phyloP scores from a whole-genome alignment of 306 rosid genomes.

The Sicyos edulis region DNA sequence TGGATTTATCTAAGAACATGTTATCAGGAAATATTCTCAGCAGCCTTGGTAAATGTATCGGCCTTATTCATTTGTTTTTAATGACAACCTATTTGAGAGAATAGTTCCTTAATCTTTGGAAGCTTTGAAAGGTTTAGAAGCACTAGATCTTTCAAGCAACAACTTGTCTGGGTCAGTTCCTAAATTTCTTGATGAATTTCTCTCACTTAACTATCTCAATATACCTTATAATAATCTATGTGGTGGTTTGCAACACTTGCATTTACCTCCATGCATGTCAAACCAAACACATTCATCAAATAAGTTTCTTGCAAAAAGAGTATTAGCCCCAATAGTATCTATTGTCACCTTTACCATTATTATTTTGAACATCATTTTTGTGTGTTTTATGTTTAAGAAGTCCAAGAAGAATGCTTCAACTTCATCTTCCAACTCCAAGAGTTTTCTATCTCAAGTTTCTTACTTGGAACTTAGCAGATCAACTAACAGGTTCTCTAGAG shows the following conservation, averaged over 20 bases:
- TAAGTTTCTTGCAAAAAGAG: constrained; percentile 20
- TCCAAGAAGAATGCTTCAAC: constrained; percentile 8
- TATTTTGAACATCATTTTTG: neutral
- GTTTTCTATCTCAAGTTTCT: neutral
- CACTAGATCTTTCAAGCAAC: constrained; percentile 25
- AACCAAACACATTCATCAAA: neutral
- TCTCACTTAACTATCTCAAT: too few species aligned
- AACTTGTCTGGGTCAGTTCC: too few species aligned
- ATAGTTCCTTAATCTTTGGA: constrained; percentile 22
- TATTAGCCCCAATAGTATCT: neutral
- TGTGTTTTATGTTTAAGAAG: constrained; percentile 6
- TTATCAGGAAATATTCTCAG: constrained; percentile 28
- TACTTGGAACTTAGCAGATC: constrained; percentile 20
- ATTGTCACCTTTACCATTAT: neutral
- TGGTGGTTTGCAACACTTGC: neutral
- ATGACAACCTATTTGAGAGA: constrained; percentile 30
- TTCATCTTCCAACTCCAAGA: neutral
- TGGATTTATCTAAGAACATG: constrained; percentile 30
- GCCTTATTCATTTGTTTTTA: constrained; percentile 10
- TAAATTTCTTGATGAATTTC: too few species aligned
- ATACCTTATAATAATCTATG: neutral
- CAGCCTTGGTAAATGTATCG: constrained; percentile 20
- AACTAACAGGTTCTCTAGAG: constrained; percentile 19
- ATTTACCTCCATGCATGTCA: constrained; percentile 15
- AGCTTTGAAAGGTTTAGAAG: constrained; percentile 19